phyloP scores from a whole-genome alignment of 1,284 basidiomycete species.

The Neotropicomus parvogracilis region DNA sequence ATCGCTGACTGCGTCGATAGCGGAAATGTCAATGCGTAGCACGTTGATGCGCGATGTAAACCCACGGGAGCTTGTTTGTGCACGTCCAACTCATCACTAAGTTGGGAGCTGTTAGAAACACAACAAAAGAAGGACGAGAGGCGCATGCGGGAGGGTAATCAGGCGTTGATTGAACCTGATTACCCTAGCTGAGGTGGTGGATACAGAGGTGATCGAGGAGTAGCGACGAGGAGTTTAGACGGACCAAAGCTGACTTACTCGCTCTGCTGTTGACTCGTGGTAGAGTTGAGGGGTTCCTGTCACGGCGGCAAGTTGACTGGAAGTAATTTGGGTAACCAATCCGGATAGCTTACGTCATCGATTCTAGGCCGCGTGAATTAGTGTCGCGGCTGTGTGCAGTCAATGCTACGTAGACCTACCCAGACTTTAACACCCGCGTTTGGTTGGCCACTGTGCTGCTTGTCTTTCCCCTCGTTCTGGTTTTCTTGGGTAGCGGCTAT shows the following conservation, averaged over 20 bases:
- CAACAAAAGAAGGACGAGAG: constrained; percentile 51
- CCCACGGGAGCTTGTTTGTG: constrained; percentile 25
- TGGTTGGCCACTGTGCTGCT: constrained; percentile 21
- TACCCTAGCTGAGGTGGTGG: constrained; percentile 16
- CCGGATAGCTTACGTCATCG: constrained; percentile 31
- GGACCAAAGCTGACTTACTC: constrained; percentile 31
- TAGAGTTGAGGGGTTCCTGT: constrained; percentile 29
- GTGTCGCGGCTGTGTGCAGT: not conserved
- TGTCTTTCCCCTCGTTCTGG: constrained; percentile 32
- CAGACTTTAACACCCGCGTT: constrained; percentile 12
- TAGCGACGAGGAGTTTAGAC: constrained; percentile 14
- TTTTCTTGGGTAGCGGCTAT: constrained; percentile 36
- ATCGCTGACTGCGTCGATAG: constrained; percentile 8
- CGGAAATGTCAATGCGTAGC: not conserved
- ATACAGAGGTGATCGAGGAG: constrained; percentile 11
- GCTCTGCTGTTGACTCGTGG: constrained; percentile 23
- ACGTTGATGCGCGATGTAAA: not conserved
- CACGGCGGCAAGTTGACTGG: constrained; percentile 12
- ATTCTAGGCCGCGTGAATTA: constrained; percentile 20
- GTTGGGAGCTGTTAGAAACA: constrained; percentile 45
- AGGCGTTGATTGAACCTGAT: constrained; percentile 18
- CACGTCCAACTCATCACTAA: constrained; percentile 43
- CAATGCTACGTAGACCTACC: constrained; percentile 14
- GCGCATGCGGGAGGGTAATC: constrained; percentile 40
- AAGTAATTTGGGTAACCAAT: constrained; percentile 20